Percentiles rank a stretch among this genome's conserved stretches.
phyloP scores from a whole-genome alignment of 305 asterid genomes.

The Plantago coronopus region DNA sequence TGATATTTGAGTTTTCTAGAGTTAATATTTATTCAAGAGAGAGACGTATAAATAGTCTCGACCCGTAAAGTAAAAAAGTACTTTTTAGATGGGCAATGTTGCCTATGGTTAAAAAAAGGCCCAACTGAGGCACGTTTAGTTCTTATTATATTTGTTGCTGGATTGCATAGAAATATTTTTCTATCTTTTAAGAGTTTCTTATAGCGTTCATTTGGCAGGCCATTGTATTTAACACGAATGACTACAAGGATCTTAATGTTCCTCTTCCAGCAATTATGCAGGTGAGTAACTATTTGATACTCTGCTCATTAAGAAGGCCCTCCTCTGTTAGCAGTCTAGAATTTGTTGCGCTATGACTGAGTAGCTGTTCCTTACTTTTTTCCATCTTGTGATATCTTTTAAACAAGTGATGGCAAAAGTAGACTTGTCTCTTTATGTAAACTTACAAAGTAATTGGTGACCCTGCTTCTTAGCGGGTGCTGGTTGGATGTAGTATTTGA shows the following conservation, averaged over 20 bases:
- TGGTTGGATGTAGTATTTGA: constrained; percentile 5
- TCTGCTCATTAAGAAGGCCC: constrained; percentile 13
- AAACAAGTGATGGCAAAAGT: constrained; percentile 1
- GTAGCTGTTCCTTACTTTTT: constrained; percentile 10
- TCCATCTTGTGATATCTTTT: not conserved
- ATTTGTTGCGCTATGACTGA: constrained; percentile 9
- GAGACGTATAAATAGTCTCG: not conserved
- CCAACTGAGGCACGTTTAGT: not conserved
- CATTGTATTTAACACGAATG: constrained; percentile 64
- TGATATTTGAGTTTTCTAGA: not conserved
- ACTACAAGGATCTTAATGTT: constrained; percentile 71
- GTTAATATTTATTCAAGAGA: not conserved
- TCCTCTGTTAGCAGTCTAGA: constrained; percentile 16
- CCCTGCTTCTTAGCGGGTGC: constrained; percentile 3
- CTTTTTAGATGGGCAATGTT: not conserved
- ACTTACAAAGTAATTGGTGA: constrained; percentile 11
- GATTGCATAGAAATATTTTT: not conserved
- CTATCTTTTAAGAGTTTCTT: constrained; percentile 15
- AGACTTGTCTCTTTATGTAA: constrained; percentile 1
- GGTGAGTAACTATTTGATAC: constrained; percentile 39
- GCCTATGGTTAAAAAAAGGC: too few relatives aligned
- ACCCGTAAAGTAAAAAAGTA: not conserved
- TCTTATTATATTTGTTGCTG: constrained; percentile 2
- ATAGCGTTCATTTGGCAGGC: constrained; percentile 53
- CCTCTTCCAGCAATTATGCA: constrained; percentile 94